Conservation (phyloP, 345 rosid species). For the Cochlearia excelsa region DNA sequence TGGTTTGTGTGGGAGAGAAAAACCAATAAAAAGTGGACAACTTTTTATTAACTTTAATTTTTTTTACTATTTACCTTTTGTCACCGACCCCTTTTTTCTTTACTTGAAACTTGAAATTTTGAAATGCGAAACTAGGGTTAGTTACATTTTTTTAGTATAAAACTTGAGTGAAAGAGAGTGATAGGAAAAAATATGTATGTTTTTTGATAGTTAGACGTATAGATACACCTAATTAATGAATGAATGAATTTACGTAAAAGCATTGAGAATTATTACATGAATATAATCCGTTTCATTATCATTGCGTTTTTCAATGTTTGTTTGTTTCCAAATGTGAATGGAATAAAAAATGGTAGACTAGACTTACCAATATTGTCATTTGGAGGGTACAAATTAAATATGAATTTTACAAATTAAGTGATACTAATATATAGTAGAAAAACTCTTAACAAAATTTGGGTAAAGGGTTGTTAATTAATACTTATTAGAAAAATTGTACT, state of each 20-base stretch:
- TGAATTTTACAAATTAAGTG: not conserved
- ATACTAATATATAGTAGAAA: not conserved
- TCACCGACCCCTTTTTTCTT: slow-evolving; percentile 9
- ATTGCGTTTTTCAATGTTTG: slow-evolving; percentile 4
- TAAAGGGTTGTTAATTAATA: slow-evolving; percentile 10
- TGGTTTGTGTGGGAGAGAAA: slow-evolving; percentile 34
- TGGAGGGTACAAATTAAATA: not conserved
- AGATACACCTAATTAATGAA: too few species aligned
- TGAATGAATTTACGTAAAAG: not conserved
- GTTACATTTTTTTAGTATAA: slow-evolving; percentile 5
- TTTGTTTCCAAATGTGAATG: slow-evolving; percentile 33
- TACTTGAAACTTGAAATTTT: slow-evolving; percentile 33
- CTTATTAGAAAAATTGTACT: not conserved
- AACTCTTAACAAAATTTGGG: slow-evolving; percentile 4
- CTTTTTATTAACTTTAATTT: slow-evolving; percentile 1
- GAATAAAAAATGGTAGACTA: slow-evolving; percentile 25
- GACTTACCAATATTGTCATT: slow-evolving; percentile 13
- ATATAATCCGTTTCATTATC: slow-evolving; percentile 5
- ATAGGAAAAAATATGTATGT: not conserved
- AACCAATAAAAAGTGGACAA: slow-evolving; percentile 32
- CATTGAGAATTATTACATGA: not conserved
- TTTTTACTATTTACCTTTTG: slow-evolving; percentile 29
- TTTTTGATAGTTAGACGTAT: not conserved
- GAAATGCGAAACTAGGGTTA: slow-evolving; percentile 33
- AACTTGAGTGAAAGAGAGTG: not conserved